A percentile compares a stretch with the other conserved stretches of the same genome.
Conservation (phyloP, 2,329 filamentous ascomycete genomes). For the Colletotrichum gloeosporioides region DNA sequence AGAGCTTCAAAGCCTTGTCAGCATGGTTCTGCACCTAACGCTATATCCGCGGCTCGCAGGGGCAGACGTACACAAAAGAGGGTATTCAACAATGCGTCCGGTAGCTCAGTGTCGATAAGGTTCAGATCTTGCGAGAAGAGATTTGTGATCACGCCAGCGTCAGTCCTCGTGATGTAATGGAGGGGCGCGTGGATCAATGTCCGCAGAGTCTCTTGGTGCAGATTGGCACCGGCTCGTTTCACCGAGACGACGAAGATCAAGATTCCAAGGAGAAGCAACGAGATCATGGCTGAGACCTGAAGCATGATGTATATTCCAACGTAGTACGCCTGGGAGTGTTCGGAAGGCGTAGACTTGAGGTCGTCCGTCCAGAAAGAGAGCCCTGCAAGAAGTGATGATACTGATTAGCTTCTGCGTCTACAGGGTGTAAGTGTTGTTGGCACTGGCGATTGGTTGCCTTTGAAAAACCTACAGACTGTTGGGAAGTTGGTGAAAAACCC, state of each 20-base stretch:
- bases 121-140: conserved; percentile 44
- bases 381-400: no score
- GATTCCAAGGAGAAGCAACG: conserved; percentile 9
- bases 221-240: conserved; percentile 24
- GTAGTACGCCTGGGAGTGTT: conserved; percentile 19
- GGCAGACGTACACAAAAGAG: neutral
- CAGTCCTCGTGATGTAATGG: conserved; percentile 39
- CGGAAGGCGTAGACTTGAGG: conserved; percentile 28
- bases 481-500: conserved; percentile 25
- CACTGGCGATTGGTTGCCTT: no score
- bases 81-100: conserved; percentile 31
- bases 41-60: no score
- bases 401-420: no score
- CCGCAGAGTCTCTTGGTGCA: conserved; percentile 28
- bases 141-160: conserved; percentile 41
- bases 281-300: conserved; percentile 13
- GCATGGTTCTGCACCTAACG: no score
- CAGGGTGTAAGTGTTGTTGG: no score
- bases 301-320: conserved; percentile 24
- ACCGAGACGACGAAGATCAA: conserved; percentile 24
- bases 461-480: conserved; percentile 27
- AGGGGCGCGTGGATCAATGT: conserved; percentile 35
- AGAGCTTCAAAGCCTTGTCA: neutral
- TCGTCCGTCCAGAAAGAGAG: conserved; percentile 25
- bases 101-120: conserved; percentile 38